Base-by-base conservation (phyloP, 768 basidiomycete species). In the Coprinopsis sp. region DNA sequence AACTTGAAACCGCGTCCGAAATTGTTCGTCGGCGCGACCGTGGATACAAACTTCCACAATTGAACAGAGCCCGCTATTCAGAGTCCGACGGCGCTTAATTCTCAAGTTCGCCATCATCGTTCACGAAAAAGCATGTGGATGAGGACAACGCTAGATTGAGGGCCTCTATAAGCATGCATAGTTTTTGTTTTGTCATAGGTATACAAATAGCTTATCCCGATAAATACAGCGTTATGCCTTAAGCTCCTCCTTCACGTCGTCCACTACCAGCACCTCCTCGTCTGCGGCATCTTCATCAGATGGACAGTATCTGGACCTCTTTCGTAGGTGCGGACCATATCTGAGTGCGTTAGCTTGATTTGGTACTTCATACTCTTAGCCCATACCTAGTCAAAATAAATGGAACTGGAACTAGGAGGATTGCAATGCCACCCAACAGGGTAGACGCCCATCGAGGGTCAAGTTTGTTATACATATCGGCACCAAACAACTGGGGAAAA, bases 381-480 rank as follows among this genome's bases (percentile, higher is more conserved):
- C 49, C 70, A 1, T 31, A 71, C 69, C 57, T 73, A 43, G 62
- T 51, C 6, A 79, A 58, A 24, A 76, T 51, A 37, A 79, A 71
- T 7, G 78, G 78, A 25, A 74, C 75, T 0, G 81, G 81, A 2
- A 73, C 62, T 73, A 82, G 65, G 6, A 58, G 47, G 13, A 79
- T 54, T 1, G 81, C 76, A 31, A 79, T 54, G 50, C 71, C 72
- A 0, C 77, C 81, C 3, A 82, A 55, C 8, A 83, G 50, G 8
- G 81, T 70, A 6, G 81, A 81, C 19, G 81, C 80, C 81, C 79
- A 82, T 33, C 64, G 64, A 1, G 79, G 68, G 40, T 72, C 71
- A 3, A 83, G 64, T 14, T 58, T 61, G 1, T 59, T 53, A 49
- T 77, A 82, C 76, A 82, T 77, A 50, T 77, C 68, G n/a, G 67